phyloP scores from a whole-genome alignment of 176 grass and related monocot species.

The Aegilops bicornis region DNA sequence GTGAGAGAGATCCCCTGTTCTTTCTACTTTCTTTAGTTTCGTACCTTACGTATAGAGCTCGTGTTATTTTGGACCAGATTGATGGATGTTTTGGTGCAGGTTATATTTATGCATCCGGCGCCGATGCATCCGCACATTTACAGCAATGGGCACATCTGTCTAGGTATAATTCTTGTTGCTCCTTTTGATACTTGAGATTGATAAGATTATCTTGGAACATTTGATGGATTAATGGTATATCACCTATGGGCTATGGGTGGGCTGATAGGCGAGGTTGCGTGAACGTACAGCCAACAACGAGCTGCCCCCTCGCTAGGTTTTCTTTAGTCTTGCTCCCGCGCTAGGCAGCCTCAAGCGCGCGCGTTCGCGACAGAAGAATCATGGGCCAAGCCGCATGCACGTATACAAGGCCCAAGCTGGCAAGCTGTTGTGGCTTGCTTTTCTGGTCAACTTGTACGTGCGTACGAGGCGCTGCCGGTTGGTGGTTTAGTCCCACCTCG shows the following conservation, averaged over 20 bases:
- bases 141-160: conserved; percentile 92
- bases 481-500: no score
- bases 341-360: no score
- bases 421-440: no score
- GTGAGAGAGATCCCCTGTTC: conserved; percentile 17
- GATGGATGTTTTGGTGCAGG: conserved; percentile 35
- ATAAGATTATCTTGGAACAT: not conserved
- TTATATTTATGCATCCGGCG: conserved; percentile 91
- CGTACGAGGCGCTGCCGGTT: no score
- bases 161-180: conserved; percentile 56
- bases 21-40: not conserved
- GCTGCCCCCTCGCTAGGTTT: no score
- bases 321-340: no score
- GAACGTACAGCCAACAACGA: no score
- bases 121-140: conserved; percentile 91
- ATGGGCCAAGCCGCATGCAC: no score
- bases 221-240: not conserved
- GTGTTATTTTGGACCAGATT: not conserved
- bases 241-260: not conserved
- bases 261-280: no score
- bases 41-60: not conserved
- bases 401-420: no score
- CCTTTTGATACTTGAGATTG: not conserved
- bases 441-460: no score
- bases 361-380: no score